Percentiles rank a stretch among this genome's conserved stretches.
Conservation (phyloP, 176 grass and related monocot genomes). For the Carex cristatella region DNA sequence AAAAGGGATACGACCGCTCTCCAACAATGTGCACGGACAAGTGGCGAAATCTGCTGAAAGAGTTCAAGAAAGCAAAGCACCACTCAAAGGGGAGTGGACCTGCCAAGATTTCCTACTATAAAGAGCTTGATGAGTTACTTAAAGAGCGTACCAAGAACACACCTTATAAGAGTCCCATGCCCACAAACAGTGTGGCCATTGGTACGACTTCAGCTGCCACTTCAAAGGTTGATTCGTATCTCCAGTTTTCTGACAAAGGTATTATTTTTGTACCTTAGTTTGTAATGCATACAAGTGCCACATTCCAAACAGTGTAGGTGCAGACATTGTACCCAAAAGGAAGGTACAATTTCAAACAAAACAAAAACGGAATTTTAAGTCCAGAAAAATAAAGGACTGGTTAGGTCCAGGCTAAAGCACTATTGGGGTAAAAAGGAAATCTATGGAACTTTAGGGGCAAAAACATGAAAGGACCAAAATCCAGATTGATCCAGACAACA, state of each 20-base stretch:
- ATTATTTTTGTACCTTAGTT: background rate
- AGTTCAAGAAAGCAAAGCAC: constrained; percentile 98
- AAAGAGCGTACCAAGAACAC: constrained; percentile 57
- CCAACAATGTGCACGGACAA: constrained; percentile 99
- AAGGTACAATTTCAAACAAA: background rate
- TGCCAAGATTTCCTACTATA: constrained; percentile 91
- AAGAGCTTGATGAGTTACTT: constrained; percentile 94
- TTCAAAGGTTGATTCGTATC: constrained; percentile 79
- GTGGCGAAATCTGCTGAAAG: constrained; percentile 94
- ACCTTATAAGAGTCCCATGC: constrained; percentile 26
- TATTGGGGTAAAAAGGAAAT: background rate
- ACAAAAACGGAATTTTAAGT: background rate
- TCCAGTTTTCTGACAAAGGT: constrained; percentile 86
- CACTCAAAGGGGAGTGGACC: constrained; percentile 52
- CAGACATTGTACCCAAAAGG: background rate
- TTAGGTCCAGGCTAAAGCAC: background rate
- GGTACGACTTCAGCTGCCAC: constrained; percentile 40
- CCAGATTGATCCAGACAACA: background rate
- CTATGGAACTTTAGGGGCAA: background rate
- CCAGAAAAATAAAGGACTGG: background rate
- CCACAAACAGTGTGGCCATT: constrained; percentile 1
- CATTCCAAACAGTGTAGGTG: background rate
- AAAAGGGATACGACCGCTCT: constrained; percentile 87
- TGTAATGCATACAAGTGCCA: background rate
- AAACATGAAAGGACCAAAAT: background rate